These are phyloP conservation scores for Artemisia tridentata DNA, from an alignment of 129 eudicot genomes.

Conservation along the genomic window DNA sequence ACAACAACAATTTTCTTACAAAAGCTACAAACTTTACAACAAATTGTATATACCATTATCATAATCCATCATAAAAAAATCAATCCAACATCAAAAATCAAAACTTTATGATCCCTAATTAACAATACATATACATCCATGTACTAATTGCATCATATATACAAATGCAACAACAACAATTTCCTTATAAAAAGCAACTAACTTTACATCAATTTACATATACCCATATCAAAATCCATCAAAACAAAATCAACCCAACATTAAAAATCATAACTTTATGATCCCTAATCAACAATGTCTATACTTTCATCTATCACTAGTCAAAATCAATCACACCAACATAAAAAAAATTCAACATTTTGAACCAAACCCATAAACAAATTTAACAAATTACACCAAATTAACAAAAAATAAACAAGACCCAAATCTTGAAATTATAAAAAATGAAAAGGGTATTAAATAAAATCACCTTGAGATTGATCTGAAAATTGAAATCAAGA, in stretches of 20 bases:
- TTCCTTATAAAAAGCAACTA: background rate
- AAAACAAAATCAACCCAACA: background rate
- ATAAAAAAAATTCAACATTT: too few species aligned
- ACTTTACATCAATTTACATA: background rate
- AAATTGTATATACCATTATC: too few species aligned
- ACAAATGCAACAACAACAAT: background rate
- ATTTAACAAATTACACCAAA: too few species aligned
- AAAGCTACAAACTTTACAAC: background rate
- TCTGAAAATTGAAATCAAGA: too few species aligned
- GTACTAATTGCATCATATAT: background rate
- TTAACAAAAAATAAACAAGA: too few species aligned
- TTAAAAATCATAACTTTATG: constrained; percentile 2
- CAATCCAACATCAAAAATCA: constrained; percentile 7
- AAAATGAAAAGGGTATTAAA: too few species aligned
- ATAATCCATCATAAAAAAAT: background rate
- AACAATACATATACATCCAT: constrained; percentile 20
- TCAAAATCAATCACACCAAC: too few species aligned
- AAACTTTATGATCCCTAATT: constrained; percentile 6
- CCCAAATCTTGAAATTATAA: too few species aligned
- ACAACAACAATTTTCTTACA: constrained; percentile 10
- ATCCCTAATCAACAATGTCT: constrained; percentile 22
- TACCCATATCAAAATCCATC: background rate
- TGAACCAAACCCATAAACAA: too few species aligned
- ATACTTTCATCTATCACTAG: too few species aligned
- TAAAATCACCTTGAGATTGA: too few species aligned